Conservation (phyloP, 2,329 filamentous ascomycete genomes). For the Cladosporium sp. region DNA sequence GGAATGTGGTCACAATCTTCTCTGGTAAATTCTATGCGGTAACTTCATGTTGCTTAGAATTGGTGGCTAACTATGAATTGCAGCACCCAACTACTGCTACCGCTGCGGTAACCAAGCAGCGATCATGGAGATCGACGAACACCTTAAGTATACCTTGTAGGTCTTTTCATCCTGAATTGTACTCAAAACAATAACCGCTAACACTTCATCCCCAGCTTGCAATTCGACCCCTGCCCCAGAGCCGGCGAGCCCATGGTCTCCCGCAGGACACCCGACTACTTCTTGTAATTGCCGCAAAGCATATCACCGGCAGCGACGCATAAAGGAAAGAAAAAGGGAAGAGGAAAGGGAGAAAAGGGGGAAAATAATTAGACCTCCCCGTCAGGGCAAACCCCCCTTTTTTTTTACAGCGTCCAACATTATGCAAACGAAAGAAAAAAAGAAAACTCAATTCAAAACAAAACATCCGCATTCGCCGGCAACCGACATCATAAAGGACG, state of each 20-base stretch:
- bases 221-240: conserved; percentile 97
- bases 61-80: conserved; percentile 26
- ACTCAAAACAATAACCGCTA: conserved; percentile 17
- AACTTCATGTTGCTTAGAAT: neutral
- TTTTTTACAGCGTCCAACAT: neutral
- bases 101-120: conserved; percentile 97
- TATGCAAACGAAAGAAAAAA: neutral
- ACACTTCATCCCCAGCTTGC: conserved; percentile 61
- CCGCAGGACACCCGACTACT: conserved; percentile 91
- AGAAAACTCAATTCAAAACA: neutral
- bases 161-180: conserved; percentile 37
- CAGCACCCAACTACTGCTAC: conserved; percentile 78
- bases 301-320: neutral
- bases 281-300: conserved; percentile 62
- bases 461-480: neutral
- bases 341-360: neutral
- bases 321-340: conserved; percentile 15
- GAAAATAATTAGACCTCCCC: neutral
- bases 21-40: conserved; percentile 57
- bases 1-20: conserved; percentile 98
- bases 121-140: conserved; percentile 99
- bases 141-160: conserved; percentile 99
- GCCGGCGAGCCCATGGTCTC: conserved; percentile 99
- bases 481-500: too few relatives aligned
- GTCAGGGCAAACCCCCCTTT: neutral